These are phyloP conservation scores for Paracoccidioides lutzii DNA, from an alignment of 2,329 filamentous ascomycete genomes.

Conservation along the genomic window DNA sequence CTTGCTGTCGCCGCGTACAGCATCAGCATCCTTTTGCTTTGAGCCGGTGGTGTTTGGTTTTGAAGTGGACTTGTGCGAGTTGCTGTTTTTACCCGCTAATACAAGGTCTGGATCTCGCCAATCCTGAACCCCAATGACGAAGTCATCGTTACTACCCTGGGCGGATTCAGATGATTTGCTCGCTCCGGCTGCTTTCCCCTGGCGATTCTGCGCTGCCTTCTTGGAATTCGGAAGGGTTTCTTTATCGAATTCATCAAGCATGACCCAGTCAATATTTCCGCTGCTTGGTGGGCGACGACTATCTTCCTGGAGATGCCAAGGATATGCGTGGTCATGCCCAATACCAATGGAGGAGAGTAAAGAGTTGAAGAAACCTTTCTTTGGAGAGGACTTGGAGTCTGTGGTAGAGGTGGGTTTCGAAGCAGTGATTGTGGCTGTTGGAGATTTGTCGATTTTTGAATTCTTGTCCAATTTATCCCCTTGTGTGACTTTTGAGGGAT, in stretches of 20 bases:
- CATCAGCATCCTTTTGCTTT: conserved; percentile 20
- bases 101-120: conserved; percentile 71
- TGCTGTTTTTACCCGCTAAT: conserved; percentile 23
- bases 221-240: conserved; percentile 19
- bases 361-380: conserved; percentile 24
- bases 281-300: conserved; percentile 57
- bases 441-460: conserved; percentile 14
- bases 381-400: conserved; percentile 11
- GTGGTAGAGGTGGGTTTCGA: conserved; percentile 21
- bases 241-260: conserved; percentile 51
- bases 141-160: conserved; percentile 40
- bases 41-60: conserved; percentile 15
- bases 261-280: conserved; percentile 60
- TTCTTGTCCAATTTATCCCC: conserved; percentile 22
- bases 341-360: conserved; percentile 34
- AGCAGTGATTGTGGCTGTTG: conserved; percentile 18
- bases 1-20: conserved; percentile 19
- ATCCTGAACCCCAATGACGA: conserved; percentile 74
- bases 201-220: conserved; percentile 17
- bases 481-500: conserved; percentile 44
- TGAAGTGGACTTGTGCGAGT: conserved; percentile 14
- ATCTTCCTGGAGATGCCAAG: conserved; percentile 28
- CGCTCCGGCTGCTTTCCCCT: conserved; percentile 10
- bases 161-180: conserved; percentile 5
- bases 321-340: conserved; percentile 16